A percentile compares a stretch with the other conserved stretches of the same genome.
These are phyloP conservation scores for Silene noctiflora DNA, from an alignment of 179 eudicot genomes.

Conservation along the genomic window DNA sequence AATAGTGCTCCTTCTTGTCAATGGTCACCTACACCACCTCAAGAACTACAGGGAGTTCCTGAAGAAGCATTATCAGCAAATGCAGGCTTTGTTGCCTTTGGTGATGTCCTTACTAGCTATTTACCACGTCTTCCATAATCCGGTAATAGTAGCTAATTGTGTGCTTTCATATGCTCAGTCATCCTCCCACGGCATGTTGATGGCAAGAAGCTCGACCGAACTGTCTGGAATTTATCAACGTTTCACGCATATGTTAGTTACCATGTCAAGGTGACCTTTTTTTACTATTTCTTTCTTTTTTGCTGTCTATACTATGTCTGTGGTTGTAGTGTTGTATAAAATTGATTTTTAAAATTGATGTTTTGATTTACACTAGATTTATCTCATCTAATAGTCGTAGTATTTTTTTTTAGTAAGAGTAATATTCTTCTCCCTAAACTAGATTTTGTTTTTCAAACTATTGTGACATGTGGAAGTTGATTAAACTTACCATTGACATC, in stretches of 20 bases:
- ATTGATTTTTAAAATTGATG: not conserved
- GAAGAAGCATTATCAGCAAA: conserved; percentile 68
- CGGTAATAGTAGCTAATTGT: conserved; percentile 20
- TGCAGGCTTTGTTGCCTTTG: conserved; percentile 94
- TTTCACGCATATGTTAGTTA: conserved; percentile 93
- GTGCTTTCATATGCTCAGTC: conserved; percentile 41
- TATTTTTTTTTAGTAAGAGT: not conserved
- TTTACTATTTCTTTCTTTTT: not conserved
- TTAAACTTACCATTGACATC: no score
- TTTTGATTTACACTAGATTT: not conserved
- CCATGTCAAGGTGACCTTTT: conserved; percentile 79
- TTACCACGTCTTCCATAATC: conserved; percentile 11
- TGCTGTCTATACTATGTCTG: not conserved
- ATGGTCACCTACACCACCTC: conserved; percentile 87
- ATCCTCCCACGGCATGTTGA: conserved; percentile 91
- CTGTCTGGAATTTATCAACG: conserved; percentile 92
- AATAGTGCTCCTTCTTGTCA: conserved; percentile 78
- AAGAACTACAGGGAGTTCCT: conserved; percentile 64
- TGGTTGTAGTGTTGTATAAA: not conserved
- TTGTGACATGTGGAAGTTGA: no score
- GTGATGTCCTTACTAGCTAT: conserved; percentile 34
- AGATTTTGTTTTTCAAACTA: not conserved
- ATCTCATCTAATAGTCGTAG: not conserved
- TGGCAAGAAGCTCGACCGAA: conserved; percentile 79
- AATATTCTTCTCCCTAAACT: no score